Base-by-base conservation (phyloP, 2,329 filamentous ascomycete genomes). In the Clarireedia paspali region DNA sequence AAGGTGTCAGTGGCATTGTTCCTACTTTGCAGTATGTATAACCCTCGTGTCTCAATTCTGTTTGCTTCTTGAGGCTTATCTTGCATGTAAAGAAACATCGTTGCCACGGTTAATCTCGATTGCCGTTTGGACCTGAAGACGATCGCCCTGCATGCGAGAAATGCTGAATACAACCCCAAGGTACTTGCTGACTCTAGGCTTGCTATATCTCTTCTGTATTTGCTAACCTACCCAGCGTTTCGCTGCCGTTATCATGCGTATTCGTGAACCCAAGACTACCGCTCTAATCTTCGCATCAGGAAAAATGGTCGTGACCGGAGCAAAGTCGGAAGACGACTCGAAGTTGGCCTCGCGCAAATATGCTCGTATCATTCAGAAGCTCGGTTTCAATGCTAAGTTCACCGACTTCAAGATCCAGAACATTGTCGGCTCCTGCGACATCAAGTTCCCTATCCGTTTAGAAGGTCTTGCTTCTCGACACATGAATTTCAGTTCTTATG, bases 331-430 rank as follows among this genome's bases (percentile, higher is more conserved):
- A 71, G 94, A 97, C 72, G 94, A 97, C 71, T 95, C 90, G 59
- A 96, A 96, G 77, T 85, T 99, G 68, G 94, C 94, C 7, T 94
- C 88, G 58, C 86, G 92, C 75, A 99, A 99, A 76, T 97, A 97
- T 71, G 94, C 94, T 53, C 91, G 94, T 69, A 97, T 99, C 74
- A 97, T 99, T 67, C 94, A 99, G 81, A 99, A 99, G 79, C 89
- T 99, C 59, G 94, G 94, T 61, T 99, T 99, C 81, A 96, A 96
- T 66, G 92, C 94, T 68, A 96, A 96, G 83, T 97, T 99, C 75
- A 96, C 91, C 64, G 94, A 99, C 73, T 99, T 99, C 78, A 99
- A 97, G 83, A 99, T 99, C 69, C 91, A 96, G 79, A 99, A 99
- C 75, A 97, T 99, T 63, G 94, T 99, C 64, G 94, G 94, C 62